Percentiles rank a stretch among this genome's conserved stretches.
phyloP scores from a whole-genome alignment of 1,284 basidiomycete genomes.

The Marasmius oreades region DNA sequence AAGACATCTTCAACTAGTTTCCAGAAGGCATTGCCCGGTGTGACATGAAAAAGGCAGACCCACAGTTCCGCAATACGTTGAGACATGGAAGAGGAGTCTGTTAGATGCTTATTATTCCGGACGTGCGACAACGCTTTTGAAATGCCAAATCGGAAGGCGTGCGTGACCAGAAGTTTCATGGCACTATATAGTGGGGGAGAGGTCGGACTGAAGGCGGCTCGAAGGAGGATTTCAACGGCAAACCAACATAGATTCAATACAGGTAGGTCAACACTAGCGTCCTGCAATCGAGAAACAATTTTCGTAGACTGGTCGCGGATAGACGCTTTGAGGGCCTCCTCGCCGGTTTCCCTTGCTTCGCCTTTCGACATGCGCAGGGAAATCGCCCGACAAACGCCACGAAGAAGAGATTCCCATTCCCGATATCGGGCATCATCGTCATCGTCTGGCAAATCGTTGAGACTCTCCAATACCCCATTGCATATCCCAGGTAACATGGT shows the following conservation, averaged over 20 bases:
- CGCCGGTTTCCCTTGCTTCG: slow-evolving; percentile 21
- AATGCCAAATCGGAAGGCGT: slow-evolving; percentile 40
- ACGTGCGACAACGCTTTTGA: slow-evolving; percentile 52
- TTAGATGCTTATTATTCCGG: slow-evolving; percentile 3
- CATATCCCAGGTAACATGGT: slow-evolving; percentile 38
- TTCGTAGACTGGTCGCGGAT: slow-evolving; percentile 36
- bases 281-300: slow-evolving; percentile 38
- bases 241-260: slow-evolving; percentile 58
- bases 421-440: slow-evolving; percentile 18
- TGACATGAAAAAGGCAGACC: slow-evolving; percentile 69
- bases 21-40: slow-evolving; percentile 41
- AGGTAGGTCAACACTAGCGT: slow-evolving; percentile 29
- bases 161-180: slow-evolving; percentile 18
- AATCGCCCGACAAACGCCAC: slow-evolving; percentile 33
- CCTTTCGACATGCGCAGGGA: slow-evolving; percentile 28
- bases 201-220: slow-evolving; percentile 17
- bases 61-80: slow-evolving; percentile 63
- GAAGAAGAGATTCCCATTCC: slow-evolving; percentile 44
- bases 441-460: slow-evolving; percentile 33
- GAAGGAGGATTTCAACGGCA: slow-evolving; percentile 52
- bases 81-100: slow-evolving; percentile 18
- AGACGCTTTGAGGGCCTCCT: slow-evolving; percentile 9
- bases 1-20: slow-evolving; percentile 35
- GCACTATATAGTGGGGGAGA: not conserved
- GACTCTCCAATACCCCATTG: slow-evolving; percentile 38